A percentile compares a stretch with the other conserved stretches of the same genome.
Conservation (phyloP, 2,329 filamentous ascomycete genomes). For the Furcasterigmium sp. region DNA sequence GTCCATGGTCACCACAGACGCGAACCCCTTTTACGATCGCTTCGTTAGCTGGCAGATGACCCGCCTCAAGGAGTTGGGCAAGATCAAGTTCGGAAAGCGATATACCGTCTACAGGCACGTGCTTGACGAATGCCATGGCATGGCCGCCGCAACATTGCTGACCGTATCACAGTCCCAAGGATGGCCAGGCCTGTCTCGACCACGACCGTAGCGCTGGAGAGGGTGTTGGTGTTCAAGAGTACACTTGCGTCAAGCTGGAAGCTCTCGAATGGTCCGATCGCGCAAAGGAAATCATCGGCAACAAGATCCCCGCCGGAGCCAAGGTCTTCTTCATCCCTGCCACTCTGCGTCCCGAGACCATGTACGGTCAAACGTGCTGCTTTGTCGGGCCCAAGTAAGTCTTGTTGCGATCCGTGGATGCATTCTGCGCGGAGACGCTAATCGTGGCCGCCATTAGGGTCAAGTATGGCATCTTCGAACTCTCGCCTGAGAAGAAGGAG, state of each 20-base stretch:
- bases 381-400: constrained; percentile 69
- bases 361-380: constrained; percentile 97
- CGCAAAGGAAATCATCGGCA: constrained; percentile 65
- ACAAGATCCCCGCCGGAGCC: constrained; percentile 71
- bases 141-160: constrained; percentile 64
- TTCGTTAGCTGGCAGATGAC: constrained; percentile 97
- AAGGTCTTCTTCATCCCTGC: constrained; percentile 88
- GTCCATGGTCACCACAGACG: constrained; percentile 74
- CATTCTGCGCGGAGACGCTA: neutral
- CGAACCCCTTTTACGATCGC: constrained; percentile 87
- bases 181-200: constrained; percentile 39
- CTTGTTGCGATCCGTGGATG: too few species aligned
- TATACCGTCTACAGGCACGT: constrained; percentile 72
- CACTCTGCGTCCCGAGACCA: constrained; percentile 91
- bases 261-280: constrained; percentile 83
- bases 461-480: constrained; percentile 78
- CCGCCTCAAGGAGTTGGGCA: constrained; percentile 78
- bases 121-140: constrained; percentile 57
- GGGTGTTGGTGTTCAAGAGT: constrained; percentile 35
- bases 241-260: constrained; percentile 86
- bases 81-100: constrained; percentile 89
- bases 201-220: constrained; percentile 42
- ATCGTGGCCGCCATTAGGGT: neutral
- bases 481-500: constrained; percentile 66
- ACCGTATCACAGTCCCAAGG: neutral